Conservation (phyloP, 805 yeast species). For the Ogataea pini region DNA sequence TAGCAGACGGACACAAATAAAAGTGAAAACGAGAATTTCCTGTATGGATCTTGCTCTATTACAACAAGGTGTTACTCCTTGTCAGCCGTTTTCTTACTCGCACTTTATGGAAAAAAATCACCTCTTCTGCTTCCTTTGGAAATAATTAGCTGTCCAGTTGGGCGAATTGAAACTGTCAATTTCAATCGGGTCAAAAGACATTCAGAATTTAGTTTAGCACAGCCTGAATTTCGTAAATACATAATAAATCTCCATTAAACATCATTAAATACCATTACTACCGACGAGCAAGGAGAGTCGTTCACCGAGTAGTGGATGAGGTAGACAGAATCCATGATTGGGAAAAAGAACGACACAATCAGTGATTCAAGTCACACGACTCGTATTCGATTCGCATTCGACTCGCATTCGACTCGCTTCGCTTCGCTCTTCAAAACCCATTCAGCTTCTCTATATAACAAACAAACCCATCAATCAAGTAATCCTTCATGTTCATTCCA, state of each 20-base stretch:
- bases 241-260: background rate
- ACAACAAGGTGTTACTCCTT: background rate
- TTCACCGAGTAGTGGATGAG: too few relatives aligned
- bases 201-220: background rate
- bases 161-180: constrained; percentile 2
- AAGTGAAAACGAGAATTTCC: background rate
- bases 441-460: constrained; percentile 26
- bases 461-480: constrained; percentile 29
- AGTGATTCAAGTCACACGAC: too few relatives aligned
- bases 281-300: too few relatives aligned
- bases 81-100: constrained; percentile 4
- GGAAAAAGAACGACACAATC: too few relatives aligned
- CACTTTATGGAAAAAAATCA: background rate
- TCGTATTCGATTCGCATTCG: too few relatives aligned
- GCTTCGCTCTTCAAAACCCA: constrained; percentile 19
- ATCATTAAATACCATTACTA: too few relatives aligned
- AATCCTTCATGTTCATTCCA: constrained; percentile 21
- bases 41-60: background rate
- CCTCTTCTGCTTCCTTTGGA: background rate
- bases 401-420: too few relatives aligned
- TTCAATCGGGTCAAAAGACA: background rate
- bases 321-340: background rate
- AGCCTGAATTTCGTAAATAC: background rate
- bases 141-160: constrained; percentile 20
- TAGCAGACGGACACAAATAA: background rate